A percentile compares a stretch with the other conserved stretches of the same genome.
Conservation (phyloP, 306 rosid genomes). For the Quercus ilex region DNA sequence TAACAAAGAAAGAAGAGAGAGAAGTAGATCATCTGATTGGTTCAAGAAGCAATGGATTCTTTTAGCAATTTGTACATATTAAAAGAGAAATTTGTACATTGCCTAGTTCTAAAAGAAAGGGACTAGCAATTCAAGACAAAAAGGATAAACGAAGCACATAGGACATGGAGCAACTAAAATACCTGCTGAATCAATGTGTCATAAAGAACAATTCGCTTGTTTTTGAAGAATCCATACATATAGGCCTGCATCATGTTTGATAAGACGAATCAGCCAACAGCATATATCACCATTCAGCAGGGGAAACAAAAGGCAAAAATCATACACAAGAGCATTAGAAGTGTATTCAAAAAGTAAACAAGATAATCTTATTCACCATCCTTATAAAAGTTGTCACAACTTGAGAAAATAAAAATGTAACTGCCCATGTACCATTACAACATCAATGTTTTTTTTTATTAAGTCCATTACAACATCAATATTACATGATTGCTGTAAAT, state of each 20-base stretch:
- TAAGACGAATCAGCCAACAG: slow-evolving; percentile 16
- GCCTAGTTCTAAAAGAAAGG: background rate
- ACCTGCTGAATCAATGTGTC: slow-evolving; percentile 98
- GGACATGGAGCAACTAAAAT: slow-evolving; percentile 16
- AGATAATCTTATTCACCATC: background rate
- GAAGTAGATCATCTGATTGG: background rate
- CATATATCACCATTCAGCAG: background rate
- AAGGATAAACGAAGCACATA: background rate
- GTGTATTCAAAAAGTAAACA: background rate
- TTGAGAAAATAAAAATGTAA: background rate
- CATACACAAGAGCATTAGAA: background rate
- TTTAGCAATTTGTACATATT: background rate
- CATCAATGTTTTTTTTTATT: background rate
- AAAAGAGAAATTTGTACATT: background rate
- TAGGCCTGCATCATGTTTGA: slow-evolving; percentile 69
- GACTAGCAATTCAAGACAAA: background rate
- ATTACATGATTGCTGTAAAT: background rate
- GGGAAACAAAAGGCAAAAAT: background rate
- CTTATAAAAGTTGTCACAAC: background rate
- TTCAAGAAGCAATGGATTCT: background rate
- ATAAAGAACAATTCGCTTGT: slow-evolving; percentile 94
- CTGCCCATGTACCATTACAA: background rate
- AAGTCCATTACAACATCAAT: too few relatives aligned
- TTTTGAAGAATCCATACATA: slow-evolving; percentile 98
- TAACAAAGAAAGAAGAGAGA: background rate